A percentile compares a stretch with the other conserved stretches of the same genome.
phyloP scores from a whole-genome alignment of 2,329 filamentous ascomycete species.

The Beauveria sp. region DNA sequence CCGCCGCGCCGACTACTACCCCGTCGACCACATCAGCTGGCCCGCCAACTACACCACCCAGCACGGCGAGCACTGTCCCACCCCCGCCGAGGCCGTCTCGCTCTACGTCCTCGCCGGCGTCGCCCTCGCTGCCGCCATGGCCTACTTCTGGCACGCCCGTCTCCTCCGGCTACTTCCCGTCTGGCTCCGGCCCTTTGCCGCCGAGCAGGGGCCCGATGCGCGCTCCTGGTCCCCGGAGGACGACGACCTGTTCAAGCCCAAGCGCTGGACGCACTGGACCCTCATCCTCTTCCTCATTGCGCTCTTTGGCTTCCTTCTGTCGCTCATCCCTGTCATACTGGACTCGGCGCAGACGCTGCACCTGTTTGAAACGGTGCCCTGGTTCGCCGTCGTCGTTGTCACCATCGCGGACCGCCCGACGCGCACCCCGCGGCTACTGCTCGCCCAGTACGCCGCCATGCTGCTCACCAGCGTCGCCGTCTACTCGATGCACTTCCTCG shows the following conservation, averaged over 20 bases:
- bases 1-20: background rate
- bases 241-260: conserved; percentile 16
- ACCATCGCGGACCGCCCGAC: conserved; percentile 30
- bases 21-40: background rate
- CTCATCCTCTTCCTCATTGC: conserved; percentile 22
- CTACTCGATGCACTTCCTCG: conserved; percentile 24
- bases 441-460: conserved; percentile 31
- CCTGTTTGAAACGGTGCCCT: conserved; percentile 29
- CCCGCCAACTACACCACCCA: background rate
- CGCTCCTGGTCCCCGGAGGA: background rate
- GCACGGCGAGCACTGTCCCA: conserved; percentile 6
- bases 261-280: conserved; percentile 34
- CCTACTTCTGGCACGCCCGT: conserved; percentile 20
- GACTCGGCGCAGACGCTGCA: conserved; percentile 19
- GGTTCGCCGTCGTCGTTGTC: conserved; percentile 30
- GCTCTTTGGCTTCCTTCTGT: conserved; percentile 18
- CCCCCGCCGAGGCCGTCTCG: conserved; percentile 13
- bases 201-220: conserved; percentile 23
- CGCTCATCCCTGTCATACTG: conserved; percentile 24
- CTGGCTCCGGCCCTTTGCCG: conserved; percentile 37
- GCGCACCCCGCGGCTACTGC: conserved; percentile 33
- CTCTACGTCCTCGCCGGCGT: conserved; percentile 17
- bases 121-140: conserved; percentile 22
- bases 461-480: conserved; percentile 23
- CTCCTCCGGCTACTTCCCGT: conserved; percentile 26